Evolutionary conservation across 495 filamentous ascomycete species (phyloP).

Genomic region (Tuber indicum): DNA sequence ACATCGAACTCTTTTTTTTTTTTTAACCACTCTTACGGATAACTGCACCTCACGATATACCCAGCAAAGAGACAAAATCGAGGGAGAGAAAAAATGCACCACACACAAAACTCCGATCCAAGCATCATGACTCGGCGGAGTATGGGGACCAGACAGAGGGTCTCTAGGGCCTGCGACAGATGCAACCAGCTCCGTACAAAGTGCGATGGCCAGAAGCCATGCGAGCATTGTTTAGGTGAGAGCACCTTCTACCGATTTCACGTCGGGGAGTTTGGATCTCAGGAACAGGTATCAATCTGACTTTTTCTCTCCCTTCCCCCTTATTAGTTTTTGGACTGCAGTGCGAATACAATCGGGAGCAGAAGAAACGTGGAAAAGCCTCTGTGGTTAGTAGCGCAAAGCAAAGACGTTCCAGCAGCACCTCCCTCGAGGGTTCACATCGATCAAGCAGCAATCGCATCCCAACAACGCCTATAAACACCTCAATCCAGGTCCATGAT

Average conservation of each 20-base stretch:
- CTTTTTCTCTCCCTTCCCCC: conserved; percentile 38
- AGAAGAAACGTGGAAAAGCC: conserved; percentile 90
- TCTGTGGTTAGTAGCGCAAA: conserved; percentile 46
- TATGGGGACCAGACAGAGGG: conserved; percentile 34
- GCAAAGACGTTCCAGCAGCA: conserved; percentile 28
- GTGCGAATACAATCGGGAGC: conserved; percentile 83
- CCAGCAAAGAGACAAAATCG: background rate
- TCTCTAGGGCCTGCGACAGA: conserved; percentile 57
- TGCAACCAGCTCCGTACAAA: conserved; percentile 92
- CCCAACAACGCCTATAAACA: conserved; percentile 28
- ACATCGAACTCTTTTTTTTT: background rate
- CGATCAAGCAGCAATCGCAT: background rate
- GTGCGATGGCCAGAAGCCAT: conserved; percentile 85
- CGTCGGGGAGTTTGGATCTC: background rate
- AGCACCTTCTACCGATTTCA: conserved; percentile 7
- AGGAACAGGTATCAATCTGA: background rate
- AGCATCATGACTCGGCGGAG: conserved; percentile 30
- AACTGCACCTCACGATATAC: background rate
- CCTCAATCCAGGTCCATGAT: conserved; percentile 7
- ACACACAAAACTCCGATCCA: conserved; percentile 18
- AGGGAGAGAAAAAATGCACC: background rate
- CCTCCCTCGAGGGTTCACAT: conserved; percentile 27
- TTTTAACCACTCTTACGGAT: background rate
- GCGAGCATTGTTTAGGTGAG: conserved; percentile 84
- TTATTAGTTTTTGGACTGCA: conserved; percentile 70